phyloP scores from a whole-genome alignment of 805 yeast species.

The Jamesozyma gamospora region DNA sequence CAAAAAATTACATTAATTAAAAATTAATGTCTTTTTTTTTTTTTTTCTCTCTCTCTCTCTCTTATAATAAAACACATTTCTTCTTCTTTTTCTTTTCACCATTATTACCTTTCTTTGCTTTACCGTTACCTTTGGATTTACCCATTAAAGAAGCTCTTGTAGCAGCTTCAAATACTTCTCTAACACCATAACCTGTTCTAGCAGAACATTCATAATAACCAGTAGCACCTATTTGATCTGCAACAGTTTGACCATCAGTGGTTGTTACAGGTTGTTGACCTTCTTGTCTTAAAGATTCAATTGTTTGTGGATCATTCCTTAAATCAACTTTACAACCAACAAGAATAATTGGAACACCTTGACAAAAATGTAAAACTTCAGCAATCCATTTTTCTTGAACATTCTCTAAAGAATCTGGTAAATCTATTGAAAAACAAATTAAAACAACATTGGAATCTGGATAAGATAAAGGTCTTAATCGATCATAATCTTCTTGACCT shows the following conservation, averaged over 20 bases:
- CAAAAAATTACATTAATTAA: no score
- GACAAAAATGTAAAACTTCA: constrained; percentile 88
- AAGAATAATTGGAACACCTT: constrained; percentile 81
- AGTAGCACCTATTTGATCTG: constrained; percentile 69
- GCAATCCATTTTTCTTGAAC: constrained; percentile 94
- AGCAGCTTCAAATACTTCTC: constrained; percentile 87
- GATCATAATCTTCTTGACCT: constrained; percentile 95
- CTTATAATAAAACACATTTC: constrained; percentile 43
- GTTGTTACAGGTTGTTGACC: constrained; percentile 27
- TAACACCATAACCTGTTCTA: constrained; percentile 85
- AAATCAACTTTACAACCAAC: constrained; percentile 89
- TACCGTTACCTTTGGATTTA: constrained; percentile 26
- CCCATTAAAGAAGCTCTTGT: constrained; percentile 67
- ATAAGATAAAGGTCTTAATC: constrained; percentile 80
- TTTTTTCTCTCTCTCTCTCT: no score
- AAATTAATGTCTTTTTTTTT: no score
- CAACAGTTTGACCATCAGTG: constrained; percentile 54
- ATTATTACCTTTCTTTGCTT: constrained; percentile 13
- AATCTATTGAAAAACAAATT: constrained; percentile 81
- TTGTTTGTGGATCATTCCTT: constrained; percentile 69
- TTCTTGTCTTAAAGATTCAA: constrained; percentile 50
- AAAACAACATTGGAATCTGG: constrained; percentile 87
- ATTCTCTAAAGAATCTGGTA: constrained; percentile 85
- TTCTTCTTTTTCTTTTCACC: constrained; percentile 19
- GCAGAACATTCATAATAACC: constrained; percentile 80